phyloP scores from a whole-genome alignment of 805 yeast species.

The Hanseniaspora hatyaiensis region DNA sequence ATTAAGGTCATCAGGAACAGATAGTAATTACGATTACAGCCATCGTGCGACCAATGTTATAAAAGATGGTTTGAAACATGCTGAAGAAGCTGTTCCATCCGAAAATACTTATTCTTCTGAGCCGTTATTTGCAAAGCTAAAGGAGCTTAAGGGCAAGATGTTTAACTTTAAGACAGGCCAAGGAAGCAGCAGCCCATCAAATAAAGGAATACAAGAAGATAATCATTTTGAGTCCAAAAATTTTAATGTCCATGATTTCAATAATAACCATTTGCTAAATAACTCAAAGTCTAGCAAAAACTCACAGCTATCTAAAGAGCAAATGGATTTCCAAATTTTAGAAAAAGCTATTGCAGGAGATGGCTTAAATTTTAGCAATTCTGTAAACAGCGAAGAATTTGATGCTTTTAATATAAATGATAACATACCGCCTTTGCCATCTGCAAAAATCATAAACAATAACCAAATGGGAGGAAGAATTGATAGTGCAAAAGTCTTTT shows the following conservation, averaged over 20 bases:
- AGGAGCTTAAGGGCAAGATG: slow-evolving; percentile 28
- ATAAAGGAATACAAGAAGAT: slow-evolving; percentile 12
- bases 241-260: background rate
- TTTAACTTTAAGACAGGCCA: slow-evolving; percentile 28
- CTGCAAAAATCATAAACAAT: slow-evolving; percentile 4
- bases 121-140: slow-evolving; percentile 29
- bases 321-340: slow-evolving; percentile 29
- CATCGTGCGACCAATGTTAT: too few species aligned
- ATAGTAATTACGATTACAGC: background rate
- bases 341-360: slow-evolving; percentile 27
- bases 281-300: slow-evolving; percentile 13
- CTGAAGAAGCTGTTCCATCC: background rate
- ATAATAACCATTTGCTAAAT: background rate
- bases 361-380: slow-evolving; percentile 21
- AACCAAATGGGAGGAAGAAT: slow-evolving; percentile 10
- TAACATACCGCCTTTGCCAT: slow-evolving; percentile 9
- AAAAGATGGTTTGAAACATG: too few species aligned
- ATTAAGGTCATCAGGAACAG: too few species aligned
- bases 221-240: slow-evolving; percentile 4
- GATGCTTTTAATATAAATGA: slow-evolving; percentile 10
- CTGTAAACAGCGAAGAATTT: background rate
- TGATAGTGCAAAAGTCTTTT: slow-evolving; percentile 11
- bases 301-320: slow-evolving; percentile 9
- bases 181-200: background rate
- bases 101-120: slow-evolving; percentile 16